Conservation (phyloP, 306 rosid species). For the Carpinus fangiana region DNA sequence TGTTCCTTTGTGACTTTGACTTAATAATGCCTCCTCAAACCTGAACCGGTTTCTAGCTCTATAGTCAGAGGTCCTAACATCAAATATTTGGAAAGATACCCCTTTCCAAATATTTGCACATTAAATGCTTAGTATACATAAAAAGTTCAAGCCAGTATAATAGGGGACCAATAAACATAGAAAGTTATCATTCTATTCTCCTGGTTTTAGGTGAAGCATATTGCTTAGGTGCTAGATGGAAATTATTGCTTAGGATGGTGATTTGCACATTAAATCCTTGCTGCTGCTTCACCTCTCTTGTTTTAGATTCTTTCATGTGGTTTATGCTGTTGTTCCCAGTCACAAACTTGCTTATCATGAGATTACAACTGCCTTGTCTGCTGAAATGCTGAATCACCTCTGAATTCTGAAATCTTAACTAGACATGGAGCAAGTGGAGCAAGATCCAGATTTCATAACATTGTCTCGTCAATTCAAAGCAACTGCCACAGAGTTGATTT, state of each 20-base stretch:
- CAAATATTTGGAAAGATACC: not conserved
- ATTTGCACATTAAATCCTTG: not conserved
- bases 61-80: not conserved
- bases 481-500: conserved; percentile 86
- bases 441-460: conserved; percentile 77
- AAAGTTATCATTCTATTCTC: not conserved
- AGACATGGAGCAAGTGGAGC: conserved; percentile 98
- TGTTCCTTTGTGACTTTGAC: not conserved
- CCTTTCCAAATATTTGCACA: too few relatives aligned
- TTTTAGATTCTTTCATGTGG: not conserved
- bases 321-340: not conserved
- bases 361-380: conserved; percentile 24
- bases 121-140: not conserved
- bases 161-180: not conserved
- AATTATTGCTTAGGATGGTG: not conserved
- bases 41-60: not conserved
- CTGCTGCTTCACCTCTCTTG: not conserved
- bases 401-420: conserved; percentile 38
- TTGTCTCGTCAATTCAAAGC: conserved; percentile 94
- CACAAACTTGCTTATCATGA: conserved; percentile 1
- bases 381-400: conserved; percentile 43
- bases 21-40: not conserved
- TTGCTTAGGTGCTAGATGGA: not conserved
- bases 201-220: not conserved
- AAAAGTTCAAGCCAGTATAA: not conserved